Conservation (phyloP, 345 rosid genomes). For the Eucalyptus regnans region DNA sequence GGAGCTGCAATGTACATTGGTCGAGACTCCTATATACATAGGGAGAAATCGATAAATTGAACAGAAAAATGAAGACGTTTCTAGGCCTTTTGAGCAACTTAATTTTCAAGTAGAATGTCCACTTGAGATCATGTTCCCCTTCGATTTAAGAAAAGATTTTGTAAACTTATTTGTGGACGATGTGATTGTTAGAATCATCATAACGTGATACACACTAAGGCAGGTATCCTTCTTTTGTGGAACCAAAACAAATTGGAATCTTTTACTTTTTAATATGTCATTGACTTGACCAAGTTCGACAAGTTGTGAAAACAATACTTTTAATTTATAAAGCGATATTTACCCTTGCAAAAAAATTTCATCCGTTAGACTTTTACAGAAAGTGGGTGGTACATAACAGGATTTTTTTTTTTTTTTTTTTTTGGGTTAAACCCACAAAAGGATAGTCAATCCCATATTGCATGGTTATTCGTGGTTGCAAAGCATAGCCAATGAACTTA, state of each 20-base stretch:
- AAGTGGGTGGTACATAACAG: background rate
- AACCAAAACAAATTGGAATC: background rate
- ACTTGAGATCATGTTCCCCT: background rate
- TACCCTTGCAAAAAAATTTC: background rate
- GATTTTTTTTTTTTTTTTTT: too few species aligned
- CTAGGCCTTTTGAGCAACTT: background rate
- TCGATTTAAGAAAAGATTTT: background rate
- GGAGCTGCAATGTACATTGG: background rate
- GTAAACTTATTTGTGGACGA: background rate
- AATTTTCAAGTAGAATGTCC: background rate
- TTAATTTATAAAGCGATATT: background rate
- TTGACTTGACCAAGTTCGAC: background rate
- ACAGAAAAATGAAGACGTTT: background rate
- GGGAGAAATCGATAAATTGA: background rate
- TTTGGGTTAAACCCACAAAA: too few species aligned
- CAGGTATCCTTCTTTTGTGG: background rate
- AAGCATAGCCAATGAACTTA: too few species aligned
- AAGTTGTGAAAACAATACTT: background rate
- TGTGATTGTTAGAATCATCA: background rate
- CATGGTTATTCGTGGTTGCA: too few species aligned
- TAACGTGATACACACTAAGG: background rate
- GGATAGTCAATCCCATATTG: too few species aligned
- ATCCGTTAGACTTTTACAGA: background rate
- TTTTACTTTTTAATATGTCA: background rate
- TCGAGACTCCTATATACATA: background rate